Base-by-base conservation (phyloP, 768 basidiomycete species). In the Lactarius sp. region DNA sequence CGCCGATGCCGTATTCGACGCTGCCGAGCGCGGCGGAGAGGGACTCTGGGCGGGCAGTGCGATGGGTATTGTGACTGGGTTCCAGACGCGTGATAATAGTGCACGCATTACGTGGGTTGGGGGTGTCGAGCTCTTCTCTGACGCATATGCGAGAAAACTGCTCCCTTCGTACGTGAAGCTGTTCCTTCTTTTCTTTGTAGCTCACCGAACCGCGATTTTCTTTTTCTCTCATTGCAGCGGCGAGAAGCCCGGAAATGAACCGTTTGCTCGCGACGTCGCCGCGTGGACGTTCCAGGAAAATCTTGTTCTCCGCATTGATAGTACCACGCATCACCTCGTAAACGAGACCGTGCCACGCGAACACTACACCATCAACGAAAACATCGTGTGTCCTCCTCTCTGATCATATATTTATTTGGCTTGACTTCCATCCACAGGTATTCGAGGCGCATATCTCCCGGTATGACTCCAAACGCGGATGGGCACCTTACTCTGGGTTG, bases 211-310 rank as follows among this genome's bases (percentile, higher is more conserved):
- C 34, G 50, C 36, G 27, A 37, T 20, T 31, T 39, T 36, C 13
- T 31, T 49, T 22, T 27, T 34, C 18, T 59, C 49, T 33, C 37
- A 20, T 62, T 42, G 27, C 66, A 86, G 86, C 50, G 85, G 85
- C 9, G 76, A 79, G 20, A 77, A 81, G 57, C 84, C 88, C 2
- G 92, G 90, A 18, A 99, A 99, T 72, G 76, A 77, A 7, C 83
- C 83, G 60, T 88, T 97, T 65, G 82, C 79, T 3, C 76, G 79
- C 54, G 93, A 96, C 66, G 74, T 98, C 49, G 82, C 87, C 4
- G 81, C 84, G 6, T 99, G 96, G 96, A 84, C 88, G 0, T 96
- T 98, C 86, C 90, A 93, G 69, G 91, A 97, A 73, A 81, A 82
- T 1, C 79, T 85, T 13, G 90, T 91, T 2, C 78, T 96, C 54